Evolutionary conservation across 306 rosid species (phyloP).

Genomic region (Vachellia pachyceras): DNA sequence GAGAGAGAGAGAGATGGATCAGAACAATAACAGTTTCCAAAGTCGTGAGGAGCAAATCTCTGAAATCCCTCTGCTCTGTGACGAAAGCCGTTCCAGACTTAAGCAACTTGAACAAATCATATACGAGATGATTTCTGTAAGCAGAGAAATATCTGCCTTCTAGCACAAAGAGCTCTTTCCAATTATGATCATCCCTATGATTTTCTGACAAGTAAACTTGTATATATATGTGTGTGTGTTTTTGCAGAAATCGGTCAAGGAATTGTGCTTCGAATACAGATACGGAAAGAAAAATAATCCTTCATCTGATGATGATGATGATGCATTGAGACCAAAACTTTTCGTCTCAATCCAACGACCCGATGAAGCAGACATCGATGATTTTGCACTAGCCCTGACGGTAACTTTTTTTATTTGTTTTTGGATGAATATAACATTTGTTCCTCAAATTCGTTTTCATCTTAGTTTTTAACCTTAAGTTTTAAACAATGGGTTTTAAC

Average conservation of each 20-base stretch:
- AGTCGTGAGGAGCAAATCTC: not conserved
- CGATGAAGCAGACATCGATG: not conserved
- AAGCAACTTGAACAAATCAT: not conserved
- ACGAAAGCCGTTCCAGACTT: not conserved
- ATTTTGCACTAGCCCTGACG: too few relatives aligned
- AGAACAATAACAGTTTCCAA: not conserved
- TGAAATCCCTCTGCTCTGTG: not conserved
- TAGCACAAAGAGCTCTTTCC: not conserved
- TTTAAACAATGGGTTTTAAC: too few relatives aligned
- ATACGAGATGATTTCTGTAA: not conserved
- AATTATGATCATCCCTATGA: not conserved
- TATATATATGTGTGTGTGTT: not conserved
- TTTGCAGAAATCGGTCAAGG: not conserved
- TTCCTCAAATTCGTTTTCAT: too few relatives aligned
- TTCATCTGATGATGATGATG: not conserved
- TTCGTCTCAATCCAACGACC: not conserved
- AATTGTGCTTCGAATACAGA: not conserved
- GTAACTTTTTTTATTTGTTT: not conserved
- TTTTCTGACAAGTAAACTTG: not conserved
- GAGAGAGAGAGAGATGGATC: not conserved
- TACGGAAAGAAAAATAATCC: not conserved
- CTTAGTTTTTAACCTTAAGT: too few relatives aligned
- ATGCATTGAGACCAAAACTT: not conserved
- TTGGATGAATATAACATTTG: too few relatives aligned
- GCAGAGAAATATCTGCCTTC: not conserved